These are phyloP conservation scores for Nemania diffusa DNA, from an alignment of 2,329 filamentous ascomycete species.

Conservation along the genomic window DNA sequence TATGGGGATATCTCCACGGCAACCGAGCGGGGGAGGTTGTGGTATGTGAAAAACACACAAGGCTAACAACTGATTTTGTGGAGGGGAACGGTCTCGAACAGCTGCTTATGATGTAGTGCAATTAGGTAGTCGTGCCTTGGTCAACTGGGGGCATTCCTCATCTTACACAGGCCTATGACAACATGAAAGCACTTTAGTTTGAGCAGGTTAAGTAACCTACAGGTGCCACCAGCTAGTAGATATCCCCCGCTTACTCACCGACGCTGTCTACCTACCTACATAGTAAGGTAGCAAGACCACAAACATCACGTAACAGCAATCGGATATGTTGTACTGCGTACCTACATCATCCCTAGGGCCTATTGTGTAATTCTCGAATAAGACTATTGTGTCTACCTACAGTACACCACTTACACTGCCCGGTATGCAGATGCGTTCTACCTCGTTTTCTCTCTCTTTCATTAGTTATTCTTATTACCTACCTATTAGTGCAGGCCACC, in stretches of 20 bases:
- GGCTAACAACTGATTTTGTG: conserved; percentile 4
- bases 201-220: neutral
- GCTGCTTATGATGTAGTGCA: neutral
- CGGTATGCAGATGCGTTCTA: neutral
- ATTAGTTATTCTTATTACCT: no score
- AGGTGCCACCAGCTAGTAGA: neutral
- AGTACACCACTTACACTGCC: neutral
- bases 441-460: neutral
- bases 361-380: neutral
- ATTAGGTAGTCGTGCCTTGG: neutral
- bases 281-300: conserved; percentile 19
- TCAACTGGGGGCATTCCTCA: neutral
- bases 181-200: neutral
- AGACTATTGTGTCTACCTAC: neutral
- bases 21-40: neutral
- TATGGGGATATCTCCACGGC: conserved; percentile 6
- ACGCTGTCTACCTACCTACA: no score
- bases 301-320: conserved; percentile 7
- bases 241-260: conserved; percentile 28
- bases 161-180: neutral
- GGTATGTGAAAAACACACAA: conserved; percentile 7
- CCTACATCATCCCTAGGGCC: neutral
- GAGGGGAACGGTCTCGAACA: conserved; percentile 20
- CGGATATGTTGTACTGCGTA: neutral
- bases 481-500: conserved; percentile 3